Evolutionary conservation across 805 yeast genomes (phyloP).

Genomic region (Tetrapisispora taiwanensis): DNA sequence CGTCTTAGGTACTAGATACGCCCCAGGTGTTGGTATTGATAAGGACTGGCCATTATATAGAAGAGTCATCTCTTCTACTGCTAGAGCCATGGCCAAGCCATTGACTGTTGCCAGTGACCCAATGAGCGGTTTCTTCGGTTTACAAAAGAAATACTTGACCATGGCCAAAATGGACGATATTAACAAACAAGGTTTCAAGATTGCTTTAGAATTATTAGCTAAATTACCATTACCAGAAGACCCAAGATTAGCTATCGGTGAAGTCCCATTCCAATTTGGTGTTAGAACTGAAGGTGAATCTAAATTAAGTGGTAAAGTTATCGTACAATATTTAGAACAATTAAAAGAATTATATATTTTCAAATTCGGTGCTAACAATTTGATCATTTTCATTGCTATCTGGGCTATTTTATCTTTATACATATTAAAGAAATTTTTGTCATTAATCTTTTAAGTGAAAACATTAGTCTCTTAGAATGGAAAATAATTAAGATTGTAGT

Average conservation of each 20-base stretch:
- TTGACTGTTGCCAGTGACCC: constrained; percentile 44
- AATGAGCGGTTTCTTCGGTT: constrained; percentile 44
- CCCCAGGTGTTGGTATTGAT: constrained; percentile 46
- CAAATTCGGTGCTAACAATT: constrained; percentile 35
- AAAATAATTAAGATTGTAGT: no score
- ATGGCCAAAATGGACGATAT: constrained; percentile 30
- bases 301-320: constrained; percentile 39
- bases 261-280: constrained; percentile 42
- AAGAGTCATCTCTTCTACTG: constrained; percentile 40
- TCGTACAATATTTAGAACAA: constrained; percentile 38
- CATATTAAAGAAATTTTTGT: constrained; percentile 20
- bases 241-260: constrained; percentile 32
- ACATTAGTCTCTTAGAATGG: no score
- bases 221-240: constrained; percentile 34
- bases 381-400: constrained; percentile 27
- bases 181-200: constrained; percentile 39
- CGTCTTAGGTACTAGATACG: constrained; percentile 42
- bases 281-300: constrained; percentile 47
- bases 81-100: constrained; percentile 40
- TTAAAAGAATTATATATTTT: constrained; percentile 37
- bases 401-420: constrained; percentile 26
- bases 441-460: constrained; percentile 16
- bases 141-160: constrained; percentile 36
- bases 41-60: constrained; percentile 45
- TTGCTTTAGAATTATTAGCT: constrained; percentile 40